A percentile compares a stretch with the other conserved stretches of the same genome.
Conservation (phyloP, 805 yeast species). For the Lipomyces orientalis region DNA sequence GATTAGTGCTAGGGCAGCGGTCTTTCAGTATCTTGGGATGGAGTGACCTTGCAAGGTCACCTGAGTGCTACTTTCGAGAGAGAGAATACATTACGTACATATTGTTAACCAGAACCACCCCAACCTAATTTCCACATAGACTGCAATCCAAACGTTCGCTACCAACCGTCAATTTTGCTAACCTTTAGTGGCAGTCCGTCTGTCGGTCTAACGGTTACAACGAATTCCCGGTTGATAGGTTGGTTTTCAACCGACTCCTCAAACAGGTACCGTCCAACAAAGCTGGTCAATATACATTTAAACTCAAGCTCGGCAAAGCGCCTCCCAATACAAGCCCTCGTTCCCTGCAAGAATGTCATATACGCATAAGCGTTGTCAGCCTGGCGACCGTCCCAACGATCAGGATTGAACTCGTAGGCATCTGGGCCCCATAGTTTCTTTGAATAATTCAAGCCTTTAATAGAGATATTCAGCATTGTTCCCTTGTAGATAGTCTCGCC, state of each 20-base stretch:
- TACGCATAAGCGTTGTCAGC: constrained; percentile 25
- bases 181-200: constrained; percentile 30
- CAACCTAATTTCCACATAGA: neutral
- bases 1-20: neutral
- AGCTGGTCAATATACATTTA: constrained; percentile 14
- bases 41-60: neutral
- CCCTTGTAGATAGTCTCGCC: constrained; percentile 23
- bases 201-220: constrained; percentile 23
- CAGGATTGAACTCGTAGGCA: constrained; percentile 28
- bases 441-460: constrained; percentile 12
- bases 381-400: constrained; percentile 30
- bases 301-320: constrained; percentile 33
- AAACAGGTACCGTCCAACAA: constrained; percentile 23
- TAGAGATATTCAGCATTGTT: constrained; percentile 11
- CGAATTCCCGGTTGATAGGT: constrained; percentile 7
- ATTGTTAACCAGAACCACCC: neutral
- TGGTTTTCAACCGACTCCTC: constrained; percentile 23
- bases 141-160: neutral
- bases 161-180: constrained; percentile 23
- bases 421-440: constrained; percentile 28
- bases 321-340: constrained; percentile 28
- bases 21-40: neutral
- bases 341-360: constrained; percentile 29
- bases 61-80: neutral
- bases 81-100: neutral